Base-by-base conservation (phyloP, 345 rosid species). In the Moringa oleifera region DNA sequence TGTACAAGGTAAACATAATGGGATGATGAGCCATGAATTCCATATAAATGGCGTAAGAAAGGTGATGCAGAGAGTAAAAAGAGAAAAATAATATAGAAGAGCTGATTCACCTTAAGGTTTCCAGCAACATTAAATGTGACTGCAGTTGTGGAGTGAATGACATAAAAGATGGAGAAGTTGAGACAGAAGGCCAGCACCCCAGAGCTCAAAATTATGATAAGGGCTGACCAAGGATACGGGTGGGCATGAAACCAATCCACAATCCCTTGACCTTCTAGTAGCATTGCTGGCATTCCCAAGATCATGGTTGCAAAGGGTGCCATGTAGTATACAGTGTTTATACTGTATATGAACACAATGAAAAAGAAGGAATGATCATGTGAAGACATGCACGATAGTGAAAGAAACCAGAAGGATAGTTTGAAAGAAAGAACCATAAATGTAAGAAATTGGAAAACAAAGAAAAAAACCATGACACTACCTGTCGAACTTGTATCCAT, bases 401-500 rank as follows among this genome's bases (percentile, higher is more conserved):
- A 41, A 33, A 18, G 25, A 60, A 59, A 37, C 20, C 19, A 36
- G 0, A 57, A 59, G 55, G 23, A 56, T 15, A 41, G 13, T 9
- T 28, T 2, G 33, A 28, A 28, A 2, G 5, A 28, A 28, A 28
- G 33, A 28, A 8, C 33, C 8, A 8, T 28, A 28, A 28, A 28
- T 28, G 3, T 3, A 28, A 28, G 33, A 28, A 28, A 28, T 28
- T 8, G 33, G 8, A 28, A 28, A 28, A 2, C 17, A 4, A 41
- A 41, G 13, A 41, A 9, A 11, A 41, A 9, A 58, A 68, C 49
- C 7, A 54, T 45, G 10, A 54, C 19, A 50, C 55, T 75, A 94
- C 99, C 99, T 94, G 76, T 94, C 99, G 76, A 94, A 94, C 73
- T 94, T 94, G 88, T 94, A 94, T 16, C 99, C 90, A 65, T 94